Evolutionary conservation across 202 grass and related monocot genomes (phyloP), one percentile per base, ranked within the genome.

Genomic region (Setaria italica): DNA sequence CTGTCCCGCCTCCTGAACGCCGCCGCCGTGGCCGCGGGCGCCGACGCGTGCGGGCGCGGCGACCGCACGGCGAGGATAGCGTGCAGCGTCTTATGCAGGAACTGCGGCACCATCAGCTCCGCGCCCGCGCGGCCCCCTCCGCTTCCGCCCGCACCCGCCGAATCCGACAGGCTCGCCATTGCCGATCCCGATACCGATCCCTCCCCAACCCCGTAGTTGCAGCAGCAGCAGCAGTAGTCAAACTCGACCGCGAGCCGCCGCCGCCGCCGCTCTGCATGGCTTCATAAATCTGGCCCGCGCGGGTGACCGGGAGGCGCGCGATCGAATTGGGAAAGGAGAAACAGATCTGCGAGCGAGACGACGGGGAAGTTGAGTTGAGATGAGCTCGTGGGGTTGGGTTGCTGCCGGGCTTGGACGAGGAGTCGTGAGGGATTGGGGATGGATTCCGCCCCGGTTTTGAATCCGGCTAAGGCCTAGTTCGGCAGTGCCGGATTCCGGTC

Each of bases 41-140:
- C 6, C 65, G 82, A 56, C 15, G 89, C 59, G 73, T 83, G 76
- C 81, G 77, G 82, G 21, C 79, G 84, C 37, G 89, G 91, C 73
- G 83, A 65, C 77, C 94, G 94, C 72, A 86, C 86, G 55, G 88
- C 89, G 75, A 96, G 94, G 81, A 96, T 88, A 57, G 94, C 91
- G 65, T 96, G 94, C 67, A 96, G 91, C 63, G 85, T 79, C 91
- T 96, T 96, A 74, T 77, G 88, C 58, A 84, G 87, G 82, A 96
- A 96, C 85, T 93, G 94, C 62, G 70, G 77, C 25, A 96, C 89
- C 88, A 96, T 96, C 89, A 93, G 89, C 79, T 93, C 94, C 67
- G 82, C 90, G 58, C 88, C 87, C 0, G 85, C 80, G 85, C 90
- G 90, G 34, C 83, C 86, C 32, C 89, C 57, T 25, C 70, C 42